phyloP scores from a whole-genome alignment of 331 rosid genomes.

The Pyracantha coccinea region DNA sequence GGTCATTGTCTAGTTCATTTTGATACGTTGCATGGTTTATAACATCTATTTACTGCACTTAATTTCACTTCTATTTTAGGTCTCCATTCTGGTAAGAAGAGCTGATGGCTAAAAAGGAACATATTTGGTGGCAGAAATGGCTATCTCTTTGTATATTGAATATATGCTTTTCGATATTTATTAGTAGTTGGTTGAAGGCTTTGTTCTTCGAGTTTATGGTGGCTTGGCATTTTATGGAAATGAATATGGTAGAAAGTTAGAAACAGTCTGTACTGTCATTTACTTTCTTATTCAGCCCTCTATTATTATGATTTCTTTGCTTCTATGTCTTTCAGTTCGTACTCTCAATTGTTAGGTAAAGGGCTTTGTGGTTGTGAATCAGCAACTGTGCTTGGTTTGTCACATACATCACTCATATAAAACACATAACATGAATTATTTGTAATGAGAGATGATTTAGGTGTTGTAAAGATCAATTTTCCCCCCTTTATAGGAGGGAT shows the following conservation, averaged over 20 bases:
- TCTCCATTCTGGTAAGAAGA: background rate
- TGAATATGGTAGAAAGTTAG: background rate
- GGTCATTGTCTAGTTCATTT: background rate
- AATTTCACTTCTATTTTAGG: background rate
- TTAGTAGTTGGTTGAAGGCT: background rate
- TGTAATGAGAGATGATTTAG: background rate
- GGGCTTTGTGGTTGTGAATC: background rate
- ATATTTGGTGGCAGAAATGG: background rate
- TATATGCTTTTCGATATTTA: background rate
- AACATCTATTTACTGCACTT: background rate
- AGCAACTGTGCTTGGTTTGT: background rate
- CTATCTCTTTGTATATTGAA: background rate
- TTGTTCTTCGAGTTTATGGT: background rate
- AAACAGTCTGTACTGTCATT: background rate
- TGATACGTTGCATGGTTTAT: background rate
- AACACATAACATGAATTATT: background rate
- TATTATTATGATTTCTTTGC: background rate
- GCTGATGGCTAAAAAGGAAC: background rate
- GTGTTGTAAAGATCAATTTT: background rate
- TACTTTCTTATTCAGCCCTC: background rate
- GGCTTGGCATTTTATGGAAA: background rate
- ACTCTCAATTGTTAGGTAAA: background rate
- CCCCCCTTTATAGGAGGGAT: background rate
- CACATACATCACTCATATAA: background rate
- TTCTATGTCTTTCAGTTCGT: background rate